Conservation (phyloP, 768 basidiomycete genomes). For the Pilatotrama ljubarskyi region DNA sequence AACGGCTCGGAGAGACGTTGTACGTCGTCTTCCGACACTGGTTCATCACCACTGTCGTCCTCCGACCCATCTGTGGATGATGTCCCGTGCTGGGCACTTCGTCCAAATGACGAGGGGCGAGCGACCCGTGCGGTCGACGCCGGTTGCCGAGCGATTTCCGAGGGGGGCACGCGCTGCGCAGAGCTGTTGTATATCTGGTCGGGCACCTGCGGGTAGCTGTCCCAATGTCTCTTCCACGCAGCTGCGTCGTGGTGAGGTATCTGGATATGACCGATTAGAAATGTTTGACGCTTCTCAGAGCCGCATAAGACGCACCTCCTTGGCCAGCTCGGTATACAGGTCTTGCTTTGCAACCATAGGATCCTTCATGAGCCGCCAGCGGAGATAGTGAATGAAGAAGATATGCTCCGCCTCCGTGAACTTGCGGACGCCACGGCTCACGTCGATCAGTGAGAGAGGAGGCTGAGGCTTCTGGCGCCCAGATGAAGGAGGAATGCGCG, state of each 20-base stretch:
- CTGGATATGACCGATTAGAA: not conserved
- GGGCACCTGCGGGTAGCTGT: not conserved
- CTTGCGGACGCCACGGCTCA: not conserved
- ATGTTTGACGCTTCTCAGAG: too few species aligned
- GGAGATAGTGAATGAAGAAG: conserved; percentile 10
- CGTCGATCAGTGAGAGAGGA: not conserved
- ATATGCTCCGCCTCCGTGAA: conserved; percentile 9
- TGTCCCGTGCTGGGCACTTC: too few species aligned
- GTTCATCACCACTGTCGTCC: too few species aligned
- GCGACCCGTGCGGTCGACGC: not conserved
- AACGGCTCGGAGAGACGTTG: not conserved
- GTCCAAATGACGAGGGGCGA: not conserved
- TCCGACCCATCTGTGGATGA: too few species aligned
- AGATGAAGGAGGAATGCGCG: not conserved
- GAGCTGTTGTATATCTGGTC: not conserved
- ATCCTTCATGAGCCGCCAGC: not conserved
- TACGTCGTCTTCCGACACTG: not conserved
- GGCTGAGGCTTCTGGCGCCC: not conserved
- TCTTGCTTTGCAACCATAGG: not conserved
- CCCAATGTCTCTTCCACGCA: conserved; percentile 11
- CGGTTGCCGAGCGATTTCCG: not conserved
- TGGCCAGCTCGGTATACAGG: not conserved
- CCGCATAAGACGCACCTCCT: not conserved
- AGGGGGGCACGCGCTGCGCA: not conserved
- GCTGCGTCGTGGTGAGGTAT: not conserved